These are phyloP conservation scores for Westerdykella sp. DNA, from an alignment of 2,329 filamentous ascomycete genomes.

Conservation along the genomic window DNA sequence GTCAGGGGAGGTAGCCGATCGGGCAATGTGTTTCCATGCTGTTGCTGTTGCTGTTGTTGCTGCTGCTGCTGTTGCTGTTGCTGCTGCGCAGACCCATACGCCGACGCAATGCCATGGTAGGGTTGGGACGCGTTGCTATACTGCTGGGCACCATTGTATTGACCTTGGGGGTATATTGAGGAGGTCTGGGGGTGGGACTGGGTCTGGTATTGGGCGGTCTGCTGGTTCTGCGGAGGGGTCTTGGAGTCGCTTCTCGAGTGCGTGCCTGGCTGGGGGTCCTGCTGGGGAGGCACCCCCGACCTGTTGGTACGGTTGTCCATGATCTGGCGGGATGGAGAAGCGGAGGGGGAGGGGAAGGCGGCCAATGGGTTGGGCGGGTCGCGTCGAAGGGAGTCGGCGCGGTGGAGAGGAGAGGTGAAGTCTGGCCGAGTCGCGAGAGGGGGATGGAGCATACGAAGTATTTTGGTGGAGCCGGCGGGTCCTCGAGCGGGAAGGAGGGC, in stretches of 20 bases:
- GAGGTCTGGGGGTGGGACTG: constrained; percentile 28
- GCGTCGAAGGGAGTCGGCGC: constrained; percentile 1
- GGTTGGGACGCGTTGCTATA: too few relatives aligned
- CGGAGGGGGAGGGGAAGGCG: constrained; percentile 20
- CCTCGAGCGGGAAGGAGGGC: constrained; percentile 7
- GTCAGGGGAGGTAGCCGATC: too few relatives aligned
- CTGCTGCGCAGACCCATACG: too few relatives aligned
- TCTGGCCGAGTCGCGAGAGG: constrained; percentile 15
- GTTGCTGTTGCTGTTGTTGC: too few relatives aligned
- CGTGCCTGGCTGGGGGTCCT: too few relatives aligned
- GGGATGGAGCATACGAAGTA: constrained; percentile 23
- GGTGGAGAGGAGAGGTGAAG: constrained; percentile 2
- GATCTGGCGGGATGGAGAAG: constrained; percentile 14
- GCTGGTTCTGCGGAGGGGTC: constrained; percentile 25
- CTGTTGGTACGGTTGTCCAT: constrained; percentile 29
- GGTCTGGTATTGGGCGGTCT: constrained; percentile 29
- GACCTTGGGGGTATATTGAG: too few relatives aligned
- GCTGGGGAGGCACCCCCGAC: too few relatives aligned
- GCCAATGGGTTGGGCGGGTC: constrained; percentile 25
- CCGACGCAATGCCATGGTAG: too few relatives aligned
- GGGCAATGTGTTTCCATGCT: too few relatives aligned
- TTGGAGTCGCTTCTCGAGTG: constrained; percentile 4
- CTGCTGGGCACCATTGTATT: too few relatives aligned
- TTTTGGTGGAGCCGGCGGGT: constrained; percentile 34
- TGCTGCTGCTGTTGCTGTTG: too few relatives aligned